phyloP scores from a whole-genome alignment of 192 early-diverging fungal species.

The Coemansia javaensis region DNA sequence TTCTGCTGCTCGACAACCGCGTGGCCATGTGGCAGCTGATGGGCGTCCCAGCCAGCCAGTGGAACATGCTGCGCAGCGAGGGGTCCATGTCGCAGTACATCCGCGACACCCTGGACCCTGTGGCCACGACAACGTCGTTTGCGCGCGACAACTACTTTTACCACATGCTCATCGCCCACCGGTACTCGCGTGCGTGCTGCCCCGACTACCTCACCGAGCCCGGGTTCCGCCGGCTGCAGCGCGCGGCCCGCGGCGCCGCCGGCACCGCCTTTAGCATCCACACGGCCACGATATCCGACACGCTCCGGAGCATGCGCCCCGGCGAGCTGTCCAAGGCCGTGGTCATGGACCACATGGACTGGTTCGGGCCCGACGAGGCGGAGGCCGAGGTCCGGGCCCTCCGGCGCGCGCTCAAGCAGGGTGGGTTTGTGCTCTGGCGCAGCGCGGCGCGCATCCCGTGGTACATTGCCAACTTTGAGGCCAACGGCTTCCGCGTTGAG shows the following conservation, averaged over 20 bases:
- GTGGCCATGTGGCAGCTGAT: conserved; percentile 80
- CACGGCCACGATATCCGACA: conserved; percentile 74
- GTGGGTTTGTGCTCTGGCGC: conserved; percentile 76
- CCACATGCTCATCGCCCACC: conserved; percentile 66
- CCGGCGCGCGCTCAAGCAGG: conserved; percentile 52
- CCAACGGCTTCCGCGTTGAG: conserved; percentile 63
- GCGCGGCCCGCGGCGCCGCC: neutral
- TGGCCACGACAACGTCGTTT: conserved; percentile 58
- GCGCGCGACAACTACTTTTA: conserved; percentile 81
- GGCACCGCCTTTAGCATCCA: conserved; percentile 64
- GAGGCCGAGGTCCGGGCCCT: conserved; percentile 67
- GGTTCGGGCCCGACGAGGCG: conserved; percentile 68
- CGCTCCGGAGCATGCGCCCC: conserved; percentile 54
- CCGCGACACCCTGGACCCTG: conserved; percentile 78
- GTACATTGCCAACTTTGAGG: conserved; percentile 73
- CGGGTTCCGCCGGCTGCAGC: conserved; percentile 61
- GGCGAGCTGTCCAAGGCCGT: conserved; percentile 71
- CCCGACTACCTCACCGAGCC: conserved; percentile 72
- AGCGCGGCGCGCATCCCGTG: conserved; percentile 75
- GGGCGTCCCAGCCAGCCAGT: conserved; percentile 80
- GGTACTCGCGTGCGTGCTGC: conserved; percentile 62
- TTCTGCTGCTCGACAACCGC: conserved; percentile 68
- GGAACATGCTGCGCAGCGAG: conserved; percentile 78
- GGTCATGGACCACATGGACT: conserved; percentile 88
- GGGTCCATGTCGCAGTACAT: conserved; percentile 73